Percentiles rank a stretch among this genome's conserved stretches.
Conservation (phyloP, 2,329 filamentous ascomycete species). For the Cytospora mali region DNA sequence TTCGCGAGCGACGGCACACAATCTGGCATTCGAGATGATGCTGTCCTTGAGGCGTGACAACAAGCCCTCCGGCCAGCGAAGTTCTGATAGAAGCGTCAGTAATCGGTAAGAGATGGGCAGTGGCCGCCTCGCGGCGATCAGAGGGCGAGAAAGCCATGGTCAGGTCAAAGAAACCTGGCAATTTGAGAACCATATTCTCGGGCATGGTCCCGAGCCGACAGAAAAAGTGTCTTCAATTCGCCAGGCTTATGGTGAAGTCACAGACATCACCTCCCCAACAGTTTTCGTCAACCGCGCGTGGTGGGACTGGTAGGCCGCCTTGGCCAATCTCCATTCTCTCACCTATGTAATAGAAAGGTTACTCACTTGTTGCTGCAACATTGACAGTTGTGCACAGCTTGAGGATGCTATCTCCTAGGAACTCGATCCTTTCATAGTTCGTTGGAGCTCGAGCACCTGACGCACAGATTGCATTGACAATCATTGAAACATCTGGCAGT, state of each 20-base stretch:
- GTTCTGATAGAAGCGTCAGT: constrained; percentile 46
- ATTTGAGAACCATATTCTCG: background rate
- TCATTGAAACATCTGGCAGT: constrained; percentile 56
- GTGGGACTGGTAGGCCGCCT: background rate
- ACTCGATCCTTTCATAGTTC: constrained; percentile 85
- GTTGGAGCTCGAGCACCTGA: constrained; percentile 59
- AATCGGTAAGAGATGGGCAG: too few relatives aligned
- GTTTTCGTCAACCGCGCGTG: background rate
- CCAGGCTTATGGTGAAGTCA: background rate
- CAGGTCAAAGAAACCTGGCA: background rate
- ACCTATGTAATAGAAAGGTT: background rate
- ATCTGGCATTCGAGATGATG: constrained; percentile 74
- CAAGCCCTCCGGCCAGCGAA: constrained; percentile 74
- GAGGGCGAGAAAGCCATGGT: background rate
- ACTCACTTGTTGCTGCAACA: constrained; percentile 56
- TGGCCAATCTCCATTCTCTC: background rate
- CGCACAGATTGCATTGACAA: constrained; percentile 72
- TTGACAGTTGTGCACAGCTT: constrained; percentile 74
- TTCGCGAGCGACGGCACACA: constrained; percentile 65
- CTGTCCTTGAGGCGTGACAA: constrained; percentile 69
- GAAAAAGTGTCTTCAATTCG: background rate
- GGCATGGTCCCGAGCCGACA: background rate
- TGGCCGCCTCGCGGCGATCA: background rate
- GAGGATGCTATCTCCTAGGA: constrained; percentile 81
- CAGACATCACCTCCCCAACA: background rate